phyloP scores from a whole-genome alignment of 176 grass and related monocot genomes.

The Oryza glumipatula region DNA sequence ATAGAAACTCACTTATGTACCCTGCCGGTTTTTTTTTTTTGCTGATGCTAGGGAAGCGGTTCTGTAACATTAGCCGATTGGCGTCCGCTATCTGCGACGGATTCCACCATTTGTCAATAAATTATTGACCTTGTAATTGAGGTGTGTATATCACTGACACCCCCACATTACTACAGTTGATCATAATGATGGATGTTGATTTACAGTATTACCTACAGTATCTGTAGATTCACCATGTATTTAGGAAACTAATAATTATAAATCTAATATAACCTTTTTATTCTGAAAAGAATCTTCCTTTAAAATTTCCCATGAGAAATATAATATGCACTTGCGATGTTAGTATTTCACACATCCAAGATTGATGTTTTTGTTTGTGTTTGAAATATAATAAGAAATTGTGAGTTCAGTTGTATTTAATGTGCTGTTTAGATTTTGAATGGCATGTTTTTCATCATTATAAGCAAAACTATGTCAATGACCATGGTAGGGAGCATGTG shows the following conservation, averaged over 20 bases:
- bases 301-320: neutral
- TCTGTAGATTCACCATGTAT: neutral
- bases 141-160: conserved; percentile 2
- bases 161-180: neutral
- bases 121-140: conserved; percentile 16
- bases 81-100: neutral
- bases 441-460: neutral
- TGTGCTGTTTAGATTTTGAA: neutral
- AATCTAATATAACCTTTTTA: neutral
- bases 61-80: neutral
- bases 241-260: too few relatives aligned
- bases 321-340: neutral
- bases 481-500: neutral
- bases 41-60: conserved; percentile 5
- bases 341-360: neutral
- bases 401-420: neutral
- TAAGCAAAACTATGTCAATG: neutral
- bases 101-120: conserved; percentile 20
- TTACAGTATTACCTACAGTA: neutral
- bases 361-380: neutral
- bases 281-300: neutral
- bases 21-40: neutral
- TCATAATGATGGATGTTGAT: neutral
- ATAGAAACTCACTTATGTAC: neutral
- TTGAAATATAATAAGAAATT: neutral